Evolutionary conservation across 139 green algal species (phyloP).

Genomic region (Klebsormidium nitens): DNA sequence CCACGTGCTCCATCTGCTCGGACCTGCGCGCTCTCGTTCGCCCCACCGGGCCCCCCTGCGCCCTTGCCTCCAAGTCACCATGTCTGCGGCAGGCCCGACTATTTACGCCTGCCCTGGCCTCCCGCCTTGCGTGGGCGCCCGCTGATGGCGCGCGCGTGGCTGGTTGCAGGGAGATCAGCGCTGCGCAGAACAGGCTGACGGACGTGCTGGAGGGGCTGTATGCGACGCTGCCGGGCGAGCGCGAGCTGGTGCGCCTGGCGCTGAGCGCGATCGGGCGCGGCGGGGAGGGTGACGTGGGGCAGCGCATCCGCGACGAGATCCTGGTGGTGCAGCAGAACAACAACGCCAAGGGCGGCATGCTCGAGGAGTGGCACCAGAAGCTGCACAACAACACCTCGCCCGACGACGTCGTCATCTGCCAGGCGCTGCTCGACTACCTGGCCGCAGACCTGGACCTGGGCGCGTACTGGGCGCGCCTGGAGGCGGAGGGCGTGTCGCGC

Average conservation of each 20-base stretch:
- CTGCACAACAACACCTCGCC: slow-evolving; percentile 99
- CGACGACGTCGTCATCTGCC: slow-evolving; percentile 96
- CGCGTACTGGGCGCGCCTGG: slow-evolving; percentile 86
- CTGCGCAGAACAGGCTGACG: slow-evolving; percentile 83
- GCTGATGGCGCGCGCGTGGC: no score
- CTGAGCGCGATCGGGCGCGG: slow-evolving; percentile 84
- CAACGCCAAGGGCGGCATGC: slow-evolving; percentile 75
- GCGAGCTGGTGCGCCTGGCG: slow-evolving; percentile 86
- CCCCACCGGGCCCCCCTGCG: no score
- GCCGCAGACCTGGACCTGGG: slow-evolving; percentile 68
- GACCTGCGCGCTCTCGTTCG: no score
- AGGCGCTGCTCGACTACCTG: slow-evolving; percentile 64
- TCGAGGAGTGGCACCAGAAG: slow-evolving; percentile 93
- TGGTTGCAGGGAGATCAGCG: slow-evolving; percentile 47
- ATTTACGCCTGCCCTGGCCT: no score
- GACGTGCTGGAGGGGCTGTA: slow-evolving; percentile 59
- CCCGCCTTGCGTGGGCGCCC: no score
- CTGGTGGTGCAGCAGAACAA: slow-evolving; percentile 90
- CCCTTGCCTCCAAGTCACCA: no score
- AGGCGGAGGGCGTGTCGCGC: slow-evolving; percentile 72
- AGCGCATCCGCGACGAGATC: slow-evolving; percentile 97
- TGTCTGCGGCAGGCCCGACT: no score
- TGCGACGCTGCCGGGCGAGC: slow-evolving; percentile 31
- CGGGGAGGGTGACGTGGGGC: slow-evolving; percentile 71
- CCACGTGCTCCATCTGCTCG: no score